Evolutionary conservation across 352 stramenopile genomes (phyloP), one percentile per base, ranked within the genome.

Genomic region (Phytophthora fragariaefolia): DNA sequence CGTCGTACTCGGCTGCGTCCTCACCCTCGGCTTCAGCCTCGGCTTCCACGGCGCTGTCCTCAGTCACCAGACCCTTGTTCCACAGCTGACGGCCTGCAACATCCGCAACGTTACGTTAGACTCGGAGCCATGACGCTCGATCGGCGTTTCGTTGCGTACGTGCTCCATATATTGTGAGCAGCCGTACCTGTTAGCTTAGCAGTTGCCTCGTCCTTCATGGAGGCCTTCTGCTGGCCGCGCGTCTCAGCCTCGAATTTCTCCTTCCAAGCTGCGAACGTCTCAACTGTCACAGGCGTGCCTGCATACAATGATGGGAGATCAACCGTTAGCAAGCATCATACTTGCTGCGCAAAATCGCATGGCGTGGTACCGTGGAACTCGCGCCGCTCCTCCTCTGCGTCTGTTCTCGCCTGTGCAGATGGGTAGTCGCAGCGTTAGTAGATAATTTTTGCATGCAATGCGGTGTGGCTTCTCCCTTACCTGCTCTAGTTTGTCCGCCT

Each of bases 241-340:
- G 90, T 92, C 66, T 94, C 87, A 0, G 32, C 49, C 20, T 94
- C 85, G 50, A 96, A 96, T 42, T 82, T 85, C 17, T 63, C 72
- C 57, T 83, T 86, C 87, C 87, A 96, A 15, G 66, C 80, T 22
- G 77, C 77, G 56, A 96, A 96, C 20, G 75, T 76, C 62, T 91
- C 83, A 28, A 93, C 73, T 50, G 85, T 96, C 26, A 96, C 87
- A n/a, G 87, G 84, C 2, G 83, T 93, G 43, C 85, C 84, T 86
- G 53, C 54, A 51, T n/a, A n/a, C n/a, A n/a, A n/a, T n/a, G n/a
- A n/a, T n/a, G n/a, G n/a, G n/a, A n/a, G n/a, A n/a, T n/a, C n/a
- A n/a, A n/a, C n/a, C n/a, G n/a, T n/a, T n/a, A 23, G 18, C 15
- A 18, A 53, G 55, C 28, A 56, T 23, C 26, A 9, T 15, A 13